phyloP scores from a whole-genome alignment of 352 stramenopile species.

The Phytophthora sp. region DNA sequence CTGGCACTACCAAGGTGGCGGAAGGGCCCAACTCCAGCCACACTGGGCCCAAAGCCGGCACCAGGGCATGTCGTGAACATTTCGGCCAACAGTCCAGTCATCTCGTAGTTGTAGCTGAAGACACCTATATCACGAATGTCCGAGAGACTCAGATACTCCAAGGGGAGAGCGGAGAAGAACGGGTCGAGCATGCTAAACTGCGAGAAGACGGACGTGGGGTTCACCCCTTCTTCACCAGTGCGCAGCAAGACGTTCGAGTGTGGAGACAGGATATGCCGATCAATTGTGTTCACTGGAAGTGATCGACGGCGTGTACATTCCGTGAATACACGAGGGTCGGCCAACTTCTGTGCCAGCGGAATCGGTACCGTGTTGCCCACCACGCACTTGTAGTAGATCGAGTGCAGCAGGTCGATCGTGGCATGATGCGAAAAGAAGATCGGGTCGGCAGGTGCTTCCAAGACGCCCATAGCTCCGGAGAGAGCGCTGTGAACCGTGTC shows the following conservation, averaged over 20 bases:
- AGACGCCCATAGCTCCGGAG: constrained; percentile 64
- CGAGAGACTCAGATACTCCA: constrained; percentile 71
- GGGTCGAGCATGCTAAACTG: constrained; percentile 50
- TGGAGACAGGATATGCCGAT: constrained; percentile 63
- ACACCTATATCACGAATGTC: constrained; percentile 76
- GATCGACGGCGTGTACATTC: constrained; percentile 53
- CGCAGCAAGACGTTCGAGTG: constrained; percentile 60
- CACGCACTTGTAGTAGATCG: constrained; percentile 85
- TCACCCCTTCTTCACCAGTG: constrained; percentile 50
- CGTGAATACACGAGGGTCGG: constrained; percentile 66
- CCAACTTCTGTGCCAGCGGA: constrained; percentile 58
- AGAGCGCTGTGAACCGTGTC: constrained; percentile 85
- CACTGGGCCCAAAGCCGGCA: constrained; percentile 31
- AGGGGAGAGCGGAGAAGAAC: constrained; percentile 67
- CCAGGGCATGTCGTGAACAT: constrained; percentile 82
- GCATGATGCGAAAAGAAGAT: constrained; percentile 91
- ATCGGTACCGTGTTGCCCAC: constrained; percentile 67
- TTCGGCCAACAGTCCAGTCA: constrained; percentile 67
- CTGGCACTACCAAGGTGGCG: constrained; percentile 30
- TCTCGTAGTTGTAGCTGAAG: constrained; percentile 89
- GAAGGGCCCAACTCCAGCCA: constrained; percentile 25
- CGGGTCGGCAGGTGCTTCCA: constrained; percentile 81
- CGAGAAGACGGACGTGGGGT: constrained; percentile 61
- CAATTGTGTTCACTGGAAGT: constrained; percentile 38
- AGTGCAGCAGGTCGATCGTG: constrained; percentile 83